Evolutionary conservation across 257 asterid genomes (phyloP), one percentile per base, ranked within the genome.

Genomic region (Paulownia fortunei): DNA sequence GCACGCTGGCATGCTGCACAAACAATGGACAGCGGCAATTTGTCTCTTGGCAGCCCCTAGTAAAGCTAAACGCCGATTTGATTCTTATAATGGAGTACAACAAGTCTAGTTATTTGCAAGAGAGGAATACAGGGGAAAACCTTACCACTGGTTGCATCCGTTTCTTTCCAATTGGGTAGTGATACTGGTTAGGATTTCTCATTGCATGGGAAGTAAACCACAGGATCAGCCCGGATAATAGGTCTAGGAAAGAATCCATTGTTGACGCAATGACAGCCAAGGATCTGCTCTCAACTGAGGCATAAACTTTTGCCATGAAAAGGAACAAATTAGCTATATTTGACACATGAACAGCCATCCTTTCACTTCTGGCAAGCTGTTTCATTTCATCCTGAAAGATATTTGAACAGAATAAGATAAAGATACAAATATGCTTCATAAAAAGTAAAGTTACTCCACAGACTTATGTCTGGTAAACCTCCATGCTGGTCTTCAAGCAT

Each of bases 101-200:
- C n/a, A 76, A 51, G 52, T 56, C 10, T 8, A 8, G 24, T 8
- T 63, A 34, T 23, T 75, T 47, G 60, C 13, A 46, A 61, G 58
- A 26, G 51, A 44, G 58, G 23, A 19, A 74, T 8, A 58, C 41
- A 52, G 60, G 73, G 46, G 27, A 63, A 73, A 72, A 66, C 13
- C 88, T 85, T 84, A 92, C 98, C 89, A 94, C 99, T 7, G 98
- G 98, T 66, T 94, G 99, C 99, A 94, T 94, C 79, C 99, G 85
- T 75, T 83, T 88, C 91, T 94, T 92, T 77, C 97, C 98, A 41
- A 94, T 92, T 12, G 99, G 99, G 67, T 94, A 94, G 85, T 62
- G 89, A 67, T 86, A 91, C 69, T 87, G 92, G 74, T 92, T 94
- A 44, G 97, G 99, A 27, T 81, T 76, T 81, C 51, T 92, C 99